phyloP scores from a whole-genome alignment of 2,329 filamentous ascomycete genomes.

The Blumeriella jaapii region DNA sequence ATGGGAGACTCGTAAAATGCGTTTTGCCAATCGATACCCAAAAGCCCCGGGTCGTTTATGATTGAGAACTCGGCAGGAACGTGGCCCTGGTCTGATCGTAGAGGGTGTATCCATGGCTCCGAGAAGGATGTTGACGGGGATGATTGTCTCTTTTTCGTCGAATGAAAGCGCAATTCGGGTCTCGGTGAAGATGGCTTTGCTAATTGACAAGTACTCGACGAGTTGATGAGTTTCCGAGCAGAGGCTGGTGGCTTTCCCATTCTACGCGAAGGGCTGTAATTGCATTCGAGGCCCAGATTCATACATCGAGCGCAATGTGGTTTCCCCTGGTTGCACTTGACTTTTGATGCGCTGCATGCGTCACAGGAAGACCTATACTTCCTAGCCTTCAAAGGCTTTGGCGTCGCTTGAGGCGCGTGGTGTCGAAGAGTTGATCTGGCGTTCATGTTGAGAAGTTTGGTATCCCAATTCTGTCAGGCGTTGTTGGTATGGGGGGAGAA shows the following conservation, averaged over 20 bases:
- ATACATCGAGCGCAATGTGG: slow-evolving; percentile 4
- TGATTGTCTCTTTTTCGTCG: not conserved
- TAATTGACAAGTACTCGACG: not conserved
- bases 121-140: not conserved
- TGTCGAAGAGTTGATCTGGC: not conserved
- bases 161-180: not conserved
- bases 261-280: slow-evolving; percentile 5
- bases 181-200: not conserved
- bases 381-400: slow-evolving; percentile 2
- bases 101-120: not conserved
- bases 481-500: too few relatives aligned
- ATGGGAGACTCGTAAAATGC: not conserved
- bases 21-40: not conserved
- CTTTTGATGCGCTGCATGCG: slow-evolving; percentile 4
- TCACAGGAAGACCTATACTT: slow-evolving; percentile 8
- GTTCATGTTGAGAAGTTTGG: too few relatives aligned
- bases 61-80: not conserved
- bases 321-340: slow-evolving; percentile 4
- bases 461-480: too few relatives aligned
- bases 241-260: slow-evolving; percentile 8
- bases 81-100: not conserved
- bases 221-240: slow-evolving; percentile 2
- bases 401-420: not conserved
- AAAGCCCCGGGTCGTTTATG: not conserved
- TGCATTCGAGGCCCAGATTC: slow-evolving; percentile 2